Conservation (phyloP, 352 stramenopile genomes). For the Phytophthora hibernalis region DNA sequence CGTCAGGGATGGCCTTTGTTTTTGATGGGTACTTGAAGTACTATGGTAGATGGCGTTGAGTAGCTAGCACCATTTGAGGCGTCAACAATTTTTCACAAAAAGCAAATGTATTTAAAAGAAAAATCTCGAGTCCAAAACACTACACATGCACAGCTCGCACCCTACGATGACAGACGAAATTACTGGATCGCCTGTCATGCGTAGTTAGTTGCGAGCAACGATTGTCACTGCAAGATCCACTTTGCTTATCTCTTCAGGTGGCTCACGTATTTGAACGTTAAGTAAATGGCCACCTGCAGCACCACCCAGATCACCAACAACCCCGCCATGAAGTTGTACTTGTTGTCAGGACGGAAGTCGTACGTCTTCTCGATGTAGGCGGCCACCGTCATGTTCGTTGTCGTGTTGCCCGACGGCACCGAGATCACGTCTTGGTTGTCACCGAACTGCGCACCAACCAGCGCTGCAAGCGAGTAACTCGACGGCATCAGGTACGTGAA, state of each 20-base stretch:
- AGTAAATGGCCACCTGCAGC: slow-evolving; percentile 54
- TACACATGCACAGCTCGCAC: no score
- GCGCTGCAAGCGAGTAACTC: slow-evolving; percentile 52
- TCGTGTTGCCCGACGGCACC: slow-evolving; percentile 6
- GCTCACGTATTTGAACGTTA: slow-evolving; percentile 71
- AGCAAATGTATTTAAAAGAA: no score
- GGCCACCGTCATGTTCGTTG: slow-evolving; percentile 30
- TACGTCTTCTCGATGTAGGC: slow-evolving; percentile 43
- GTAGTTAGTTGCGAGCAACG: no score
- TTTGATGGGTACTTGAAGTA: no score
- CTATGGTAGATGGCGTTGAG: no score
- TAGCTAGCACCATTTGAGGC: no score
- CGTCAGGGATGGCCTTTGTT: no score
- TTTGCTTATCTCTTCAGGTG: slow-evolving; percentile 51
- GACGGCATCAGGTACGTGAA: slow-evolving; percentile 69
- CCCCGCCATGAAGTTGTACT: slow-evolving; percentile 47
- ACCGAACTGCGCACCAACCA: slow-evolving; percentile 46
- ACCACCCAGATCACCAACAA: slow-evolving; percentile 56
- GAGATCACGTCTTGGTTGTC: slow-evolving; percentile 38
- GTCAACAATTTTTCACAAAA: no score
- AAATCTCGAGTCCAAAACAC: no score
- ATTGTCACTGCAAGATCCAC: no score
- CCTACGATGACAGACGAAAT: no score
- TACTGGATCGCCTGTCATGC: no score
- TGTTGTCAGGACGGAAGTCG: slow-evolving; percentile 49